phyloP scores from a whole-genome alignment of 768 basidiomycete genomes.

The Lactifluus piperatus region DNA sequence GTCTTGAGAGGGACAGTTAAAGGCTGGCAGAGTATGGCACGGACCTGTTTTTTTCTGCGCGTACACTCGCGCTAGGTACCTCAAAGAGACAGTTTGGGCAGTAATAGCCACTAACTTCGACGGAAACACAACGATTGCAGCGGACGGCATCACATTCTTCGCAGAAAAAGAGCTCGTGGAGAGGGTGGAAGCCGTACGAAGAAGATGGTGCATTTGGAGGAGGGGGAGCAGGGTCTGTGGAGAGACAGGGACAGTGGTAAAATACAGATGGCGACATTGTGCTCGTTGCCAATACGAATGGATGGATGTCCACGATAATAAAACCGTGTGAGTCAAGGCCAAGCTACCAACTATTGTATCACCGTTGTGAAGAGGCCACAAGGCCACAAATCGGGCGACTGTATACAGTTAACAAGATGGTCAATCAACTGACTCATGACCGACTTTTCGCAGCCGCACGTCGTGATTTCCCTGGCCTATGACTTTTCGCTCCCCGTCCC shows the following conservation, averaged over 20 bases:
- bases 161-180: slow-evolving; percentile 89
- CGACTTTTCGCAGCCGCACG: slow-evolving; percentile 34
- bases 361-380: neutral
- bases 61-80: slow-evolving; percentile 95
- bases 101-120: slow-evolving; percentile 95
- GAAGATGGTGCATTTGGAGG: slow-evolving; percentile 73
- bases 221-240: slow-evolving; percentile 50
- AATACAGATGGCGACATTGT: slow-evolving; percentile 36
- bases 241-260: slow-evolving; percentile 73
- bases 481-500: slow-evolving; percentile 27
- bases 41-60: slow-evolving; percentile 94
- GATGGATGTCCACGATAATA: neutral
- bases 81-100: slow-evolving; percentile 99
- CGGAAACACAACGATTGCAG: slow-evolving; percentile 84
- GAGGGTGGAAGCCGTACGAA: slow-evolving; percentile 69
- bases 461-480: slow-evolving; percentile 53
- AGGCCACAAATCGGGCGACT: too few species aligned
- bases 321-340: neutral
- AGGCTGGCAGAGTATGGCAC: slow-evolving; percentile 9
- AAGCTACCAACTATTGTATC: neutral
- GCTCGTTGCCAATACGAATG: neutral
- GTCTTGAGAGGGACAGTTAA: neutral
- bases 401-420: too few species aligned
- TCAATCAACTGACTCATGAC: slow-evolving; percentile 15
- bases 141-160: slow-evolving; percentile 96